Evolutionary conservation across 1,284 basidiomycete species (phyloP).

Genomic region (Cystobasidiaceae sp.): DNA sequence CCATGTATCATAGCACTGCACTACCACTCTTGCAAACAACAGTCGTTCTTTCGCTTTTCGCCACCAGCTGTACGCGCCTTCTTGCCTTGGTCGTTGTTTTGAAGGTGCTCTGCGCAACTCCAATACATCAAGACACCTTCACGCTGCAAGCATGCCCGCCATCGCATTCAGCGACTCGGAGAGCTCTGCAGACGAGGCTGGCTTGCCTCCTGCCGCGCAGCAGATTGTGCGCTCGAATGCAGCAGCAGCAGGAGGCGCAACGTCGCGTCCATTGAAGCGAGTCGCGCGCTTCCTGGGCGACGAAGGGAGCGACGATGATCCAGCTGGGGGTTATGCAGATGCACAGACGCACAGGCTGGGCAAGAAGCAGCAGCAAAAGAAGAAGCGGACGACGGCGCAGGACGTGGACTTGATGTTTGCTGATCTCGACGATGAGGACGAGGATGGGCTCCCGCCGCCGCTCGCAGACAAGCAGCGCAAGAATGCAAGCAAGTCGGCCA

Average conservation of each 20-base stretch:
- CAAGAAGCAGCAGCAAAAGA: neutral
- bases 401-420: slow-evolving; percentile 59
- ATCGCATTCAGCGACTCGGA: too few relatives aligned
- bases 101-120: too few relatives aligned
- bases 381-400: slow-evolving; percentile 8
- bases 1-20: too few relatives aligned
- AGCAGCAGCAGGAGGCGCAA: neutral
- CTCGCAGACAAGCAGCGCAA: neutral
- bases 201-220: too few relatives aligned
- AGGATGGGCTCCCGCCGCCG: slow-evolving; percentile 40
- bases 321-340: slow-evolving; percentile 7
- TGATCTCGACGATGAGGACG: slow-evolving; percentile 53
- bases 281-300: slow-evolving; percentile 32
- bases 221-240: too few relatives aligned
- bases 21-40: too few relatives aligned
- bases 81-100: too few relatives aligned
- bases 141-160: too few relatives aligned
- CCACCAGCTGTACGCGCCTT: too few relatives aligned
- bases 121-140: too few relatives aligned
- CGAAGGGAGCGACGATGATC: slow-evolving; percentile 34
- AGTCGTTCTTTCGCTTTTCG: too few relatives aligned
- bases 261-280: slow-evolving; percentile 26
- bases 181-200: too few relatives aligned
- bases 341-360: neutral
- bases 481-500: slow-evolving; percentile 29